Base-by-base conservation (phyloP, 2,329 filamentous ascomycete genomes). In the Penicillium polonicum region DNA sequence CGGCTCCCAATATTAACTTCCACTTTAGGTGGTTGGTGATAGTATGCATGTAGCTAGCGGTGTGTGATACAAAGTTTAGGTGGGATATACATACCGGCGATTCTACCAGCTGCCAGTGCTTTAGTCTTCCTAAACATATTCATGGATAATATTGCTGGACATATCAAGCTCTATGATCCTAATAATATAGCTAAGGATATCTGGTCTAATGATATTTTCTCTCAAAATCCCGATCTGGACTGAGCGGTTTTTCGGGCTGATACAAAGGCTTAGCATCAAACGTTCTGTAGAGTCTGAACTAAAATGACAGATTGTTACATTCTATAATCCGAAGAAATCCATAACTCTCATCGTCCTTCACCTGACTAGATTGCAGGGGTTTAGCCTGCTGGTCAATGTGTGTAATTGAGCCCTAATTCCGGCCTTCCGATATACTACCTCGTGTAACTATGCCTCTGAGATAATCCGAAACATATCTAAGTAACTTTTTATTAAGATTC, bases 391-490 rank as follows among this genome's bases (percentile, higher is more conserved):
- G 25, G 21, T 38, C 15, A 21, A 52, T n/a, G 25, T 36, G 29
- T 36, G 46, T 19, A 56, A 44, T 44, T 23, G 23, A 56, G 39
- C 23, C 29, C 39, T 44, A 56, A 38, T 42, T 51, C 53, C 53
- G 53, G 48, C n/a, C 39, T 27, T 56, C 53, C 53, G 53, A 52
- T 33, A 51, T 48, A 36, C 45, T 25, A 36, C 13, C 48, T 45
- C n/a, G 53, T 56, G 53, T 56, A 56, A 56, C 53, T 38, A 42
- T 5, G 15, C 15, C 9, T 31, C 23, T 17, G 31, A 42, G 48
- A 29, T 52, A 27, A 52, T 31, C 23, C 43, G 48, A 52, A 43
- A 52, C 39, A 44, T 29, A 43, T 38, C 31, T 44, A 33, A 7
- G 48, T 43, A 43, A 5, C 5, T n/a, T 21, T 35, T n/a, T n/a